phyloP scores from a whole-genome alignment of 2,329 filamentous ascomycete genomes.

The Ceratocystis albifundus region DNA sequence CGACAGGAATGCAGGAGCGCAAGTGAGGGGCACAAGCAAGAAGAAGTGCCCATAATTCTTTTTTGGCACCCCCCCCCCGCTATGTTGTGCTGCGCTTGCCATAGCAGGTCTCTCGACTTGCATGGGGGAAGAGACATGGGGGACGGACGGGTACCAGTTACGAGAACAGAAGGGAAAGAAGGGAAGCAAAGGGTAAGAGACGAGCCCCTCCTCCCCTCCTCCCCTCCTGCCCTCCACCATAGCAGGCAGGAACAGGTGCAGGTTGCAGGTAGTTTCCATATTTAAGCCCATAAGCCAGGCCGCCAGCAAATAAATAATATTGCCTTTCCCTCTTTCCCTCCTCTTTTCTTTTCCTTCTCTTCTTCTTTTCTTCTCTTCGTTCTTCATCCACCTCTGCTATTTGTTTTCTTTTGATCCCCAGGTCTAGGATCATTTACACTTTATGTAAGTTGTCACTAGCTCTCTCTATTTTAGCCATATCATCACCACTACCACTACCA shows the following conservation, averaged over 20 bases:
- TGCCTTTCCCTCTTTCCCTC: constrained; percentile 20
- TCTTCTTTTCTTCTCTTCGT: constrained; percentile 23
- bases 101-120: background rate
- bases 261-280: constrained; percentile 16
- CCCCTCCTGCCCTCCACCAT: constrained; percentile 7
- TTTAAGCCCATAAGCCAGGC: constrained; percentile 15
- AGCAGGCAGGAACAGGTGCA: constrained; percentile 3
- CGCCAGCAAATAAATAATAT: constrained; percentile 22
- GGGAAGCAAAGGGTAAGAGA: constrained; percentile 1
- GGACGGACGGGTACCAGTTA: background rate
- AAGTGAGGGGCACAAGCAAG: constrained; percentile 13
- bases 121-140: background rate
- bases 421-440: constrained; percentile 23
- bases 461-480: no score
- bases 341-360: constrained; percentile 22
- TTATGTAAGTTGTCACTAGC: constrained; percentile 20
- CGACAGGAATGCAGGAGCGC: constrained; percentile 11
- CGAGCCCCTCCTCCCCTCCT: background rate
- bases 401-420: constrained; percentile 22
- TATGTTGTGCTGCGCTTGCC: constrained; percentile 12
- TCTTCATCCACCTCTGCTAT: constrained; percentile 22
- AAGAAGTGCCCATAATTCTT: constrained; percentile 17
- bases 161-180: constrained; percentile 5
- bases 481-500: no score
- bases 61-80: constrained; percentile 14